Base-by-base conservation (phyloP, 2,329 filamentous ascomycete genomes). In the Cordyceps tenuipes region DNA sequence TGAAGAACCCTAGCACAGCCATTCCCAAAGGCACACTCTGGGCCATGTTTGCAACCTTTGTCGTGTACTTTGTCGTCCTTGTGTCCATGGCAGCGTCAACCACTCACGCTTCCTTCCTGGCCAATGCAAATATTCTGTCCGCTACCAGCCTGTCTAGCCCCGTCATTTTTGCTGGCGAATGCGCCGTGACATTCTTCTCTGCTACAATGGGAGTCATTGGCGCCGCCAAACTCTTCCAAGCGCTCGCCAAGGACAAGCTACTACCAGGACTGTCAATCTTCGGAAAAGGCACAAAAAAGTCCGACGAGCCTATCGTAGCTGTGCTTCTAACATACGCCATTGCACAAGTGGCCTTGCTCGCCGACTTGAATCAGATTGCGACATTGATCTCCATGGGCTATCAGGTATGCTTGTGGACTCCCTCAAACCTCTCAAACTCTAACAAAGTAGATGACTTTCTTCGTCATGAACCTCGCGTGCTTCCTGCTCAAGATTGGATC, bases 301-400 rank as follows among this genome's bases (percentile, higher is more conserved):
- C 77, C 2, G 90, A 95, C 66, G 89, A 93, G 65, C 91, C 91
- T 0, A 80, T 89, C 7, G 79, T 85, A 66, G 90, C 91, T 4
- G 88, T 95, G 57, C 71, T 93, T 21, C 72, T 91, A 39, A 94
- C 90, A 0, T 93, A 88, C 68, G 64, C 82, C 3, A 82, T 93
- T 60, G 86, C 90, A 0, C 91, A 96, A 69, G 64, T 92, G 31
- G 90, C 90, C 0, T 87, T 95, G 73, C 81, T 96, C 55, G 88
- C 89, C 49, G 85, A 95, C 67, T 82, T 96, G 65, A 94, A 96
- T 70, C 88, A 90, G 68, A 95, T 96, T 66, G 91, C 91, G 6
- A 93, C 90, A 0, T 85, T 95, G 61, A 90, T 95, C 50, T 93
- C 91, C 2, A 95, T 95, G 89, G 89, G 89, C 17, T 95, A 94